Conservation (phyloP, 2,329 filamentous ascomycete genomes). For the Botrytis medusae region DNA sequence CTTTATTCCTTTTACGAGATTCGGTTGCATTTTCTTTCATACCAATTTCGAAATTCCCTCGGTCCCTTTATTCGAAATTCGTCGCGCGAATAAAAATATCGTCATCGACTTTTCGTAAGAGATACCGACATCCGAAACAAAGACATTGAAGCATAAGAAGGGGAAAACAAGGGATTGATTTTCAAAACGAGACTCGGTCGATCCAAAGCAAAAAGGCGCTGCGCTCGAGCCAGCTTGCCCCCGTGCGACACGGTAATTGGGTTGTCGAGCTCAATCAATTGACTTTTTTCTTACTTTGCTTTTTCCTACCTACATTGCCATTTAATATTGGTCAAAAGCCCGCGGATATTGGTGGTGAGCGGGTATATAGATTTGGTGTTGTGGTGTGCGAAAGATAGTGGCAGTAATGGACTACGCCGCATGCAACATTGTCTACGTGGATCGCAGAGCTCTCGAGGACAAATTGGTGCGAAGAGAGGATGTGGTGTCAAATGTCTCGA, state of each 20-base stretch:
- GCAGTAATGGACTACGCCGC: conserved; percentile 45
- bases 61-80: background rate
- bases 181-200: conserved; percentile 6
- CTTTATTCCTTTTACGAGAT: conserved; percentile 9
- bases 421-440: conserved; percentile 47
- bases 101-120: background rate
- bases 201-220: background rate
- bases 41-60: conserved; percentile 1
- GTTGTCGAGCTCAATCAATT: conserved; percentile 10
- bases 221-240: conserved; percentile 14
- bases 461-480: conserved; percentile 41
- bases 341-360: conserved; percentile 31
- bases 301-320: conserved; percentile 8
- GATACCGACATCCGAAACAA: conserved; percentile 1
- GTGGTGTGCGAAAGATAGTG: conserved; percentile 33
- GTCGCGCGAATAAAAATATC: conserved; percentile 11
- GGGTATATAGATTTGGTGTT: conserved; percentile 31
- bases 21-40: conserved; percentile 13
- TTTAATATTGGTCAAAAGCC: conserved; percentile 16
- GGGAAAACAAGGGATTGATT: conserved; percentile 2
- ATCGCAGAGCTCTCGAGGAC: conserved; percentile 43
- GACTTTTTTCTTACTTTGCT: background rate
- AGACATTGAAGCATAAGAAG: background rate
- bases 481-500: conserved; percentile 34
- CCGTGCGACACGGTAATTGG: conserved; percentile 9